Conservation (phyloP, 2,329 filamentous ascomycete species). For the Pseudogymnoascus sp. region DNA sequence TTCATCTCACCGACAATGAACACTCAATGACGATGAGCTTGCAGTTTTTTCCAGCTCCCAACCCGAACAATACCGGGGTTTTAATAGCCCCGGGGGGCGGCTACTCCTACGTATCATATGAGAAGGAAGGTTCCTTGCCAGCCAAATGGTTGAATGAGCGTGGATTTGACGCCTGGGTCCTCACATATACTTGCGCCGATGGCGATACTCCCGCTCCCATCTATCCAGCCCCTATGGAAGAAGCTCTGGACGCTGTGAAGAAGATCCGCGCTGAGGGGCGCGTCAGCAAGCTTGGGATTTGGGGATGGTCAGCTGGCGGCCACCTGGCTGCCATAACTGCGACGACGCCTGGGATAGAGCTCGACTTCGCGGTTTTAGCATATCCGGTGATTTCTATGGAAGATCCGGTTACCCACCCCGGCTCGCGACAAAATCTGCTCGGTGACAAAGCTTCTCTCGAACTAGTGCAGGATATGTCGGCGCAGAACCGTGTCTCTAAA, state of each 20-base stretch:
- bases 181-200: constrained; percentile 22
- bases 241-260: constrained; percentile 21
- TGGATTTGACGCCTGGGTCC: constrained; percentile 24
- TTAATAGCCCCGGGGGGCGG: constrained; percentile 25
- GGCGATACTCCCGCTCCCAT: constrained; percentile 16
- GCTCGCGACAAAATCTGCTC: constrained; percentile 23
- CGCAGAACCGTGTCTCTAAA: constrained; percentile 25
- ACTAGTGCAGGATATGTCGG: constrained; percentile 24
- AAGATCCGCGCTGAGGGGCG: constrained; percentile 18
- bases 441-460: constrained; percentile 21
- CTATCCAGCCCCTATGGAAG: constrained; percentile 20
- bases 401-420: constrained; percentile 17
- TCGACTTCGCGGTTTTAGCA: constrained; percentile 27
- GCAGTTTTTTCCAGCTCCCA: neutral
- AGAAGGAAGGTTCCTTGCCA: constrained; percentile 21
- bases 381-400: constrained; percentile 27
- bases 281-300: constrained; percentile 23
- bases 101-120: constrained; percentile 22
- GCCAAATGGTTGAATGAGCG: constrained; percentile 24
- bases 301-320: constrained; percentile 26
- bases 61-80: constrained; percentile 17
- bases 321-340: constrained; percentile 24
- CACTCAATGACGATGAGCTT: neutral
- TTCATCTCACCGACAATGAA: neutral
- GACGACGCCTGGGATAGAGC: constrained; percentile 18